phyloP scores from a whole-genome alignment of 192 early-diverging fungal genomes.

The Pilaira anomala region DNA sequence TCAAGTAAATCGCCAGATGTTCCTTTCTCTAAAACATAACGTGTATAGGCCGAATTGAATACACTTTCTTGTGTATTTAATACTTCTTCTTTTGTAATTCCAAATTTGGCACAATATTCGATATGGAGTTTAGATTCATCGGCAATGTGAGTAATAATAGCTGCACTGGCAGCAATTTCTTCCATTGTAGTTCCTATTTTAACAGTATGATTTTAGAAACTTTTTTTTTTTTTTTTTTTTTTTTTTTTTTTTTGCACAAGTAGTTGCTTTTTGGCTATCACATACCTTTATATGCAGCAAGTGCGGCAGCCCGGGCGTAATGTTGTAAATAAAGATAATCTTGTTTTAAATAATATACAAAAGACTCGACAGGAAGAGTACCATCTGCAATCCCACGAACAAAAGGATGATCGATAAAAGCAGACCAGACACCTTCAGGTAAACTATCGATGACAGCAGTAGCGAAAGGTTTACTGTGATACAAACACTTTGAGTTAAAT shows the following conservation, averaged over 20 bases:
- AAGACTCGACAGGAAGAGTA: constrained; percentile 61
- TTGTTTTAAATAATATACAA: constrained; percentile 79
- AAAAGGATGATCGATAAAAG: constrained; percentile 72
- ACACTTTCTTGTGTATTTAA: constrained; percentile 65
- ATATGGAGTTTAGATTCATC: constrained; percentile 68
- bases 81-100: constrained; percentile 66
- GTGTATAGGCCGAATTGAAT: constrained; percentile 80
- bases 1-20: constrained; percentile 72
- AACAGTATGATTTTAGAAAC: background rate
- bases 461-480: constrained; percentile 19
- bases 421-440: constrained; percentile 49
- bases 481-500: background rate
- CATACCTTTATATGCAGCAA: constrained; percentile 76
- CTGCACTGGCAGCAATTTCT: constrained; percentile 55
- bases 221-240: background rate
- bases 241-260: background rate
- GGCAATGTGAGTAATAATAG: constrained; percentile 64
- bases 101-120: constrained; percentile 71
- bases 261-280: too few species aligned
- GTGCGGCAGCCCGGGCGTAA: constrained; percentile 72
- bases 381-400: constrained; percentile 73
- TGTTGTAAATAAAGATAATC: constrained; percentile 80
- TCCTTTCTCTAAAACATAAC: constrained; percentile 75
- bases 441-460: constrained; percentile 25
- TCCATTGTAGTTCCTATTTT: constrained; percentile 43